Base-by-base conservation (phyloP, 1,284 basidiomycete genomes). In the Ceratobasidium sp. region DNA sequence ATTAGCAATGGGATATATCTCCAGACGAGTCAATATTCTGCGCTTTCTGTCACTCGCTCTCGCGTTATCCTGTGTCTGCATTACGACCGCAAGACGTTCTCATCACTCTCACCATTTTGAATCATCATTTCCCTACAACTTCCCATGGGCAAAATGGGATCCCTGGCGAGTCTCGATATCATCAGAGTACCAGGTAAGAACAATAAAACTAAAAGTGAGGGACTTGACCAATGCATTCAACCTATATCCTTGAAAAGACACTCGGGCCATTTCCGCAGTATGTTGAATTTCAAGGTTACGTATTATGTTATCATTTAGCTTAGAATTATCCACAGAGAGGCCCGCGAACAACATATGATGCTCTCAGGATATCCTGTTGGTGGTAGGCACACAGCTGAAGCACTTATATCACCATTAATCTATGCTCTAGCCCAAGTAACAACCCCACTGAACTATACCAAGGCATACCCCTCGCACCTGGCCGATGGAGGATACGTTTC, bases 291-390 rank as follows among this genome's bases (percentile, higher is more conserved):
- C n/a, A n/a, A n/a, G n/a, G 3, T 49, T 13, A 10, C 67, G 26
- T 15, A 60, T 60, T 13, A 46, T 1, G 28, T n/a, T n/a, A n/a
- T n/a, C n/a, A 12, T 33, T 58, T 13, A 60, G 13, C 15, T n/a
- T 53, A 53, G 7, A 42, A 20, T 42, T 18, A n/a, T n/a, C 67
- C 6, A 18, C 2, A 90, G 94, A 42, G 92, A 94, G 80, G 93
- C 94, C 10, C 88, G 94, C 82, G 94, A 95, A 81, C 94, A 95
- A 77, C 91, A 94, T 78, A 91, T 91, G 81, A 84, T 95, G 15
- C 93, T 92, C 1, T 94, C 94, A 1, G 88, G 91, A 1, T 94
- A 90, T 82, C 94, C 93, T 23, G 82, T 95, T 18, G 86, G 93
- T 79, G 83, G 93, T 92, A 84, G 86, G 55, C 77, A 73, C 55